Conservation (phyloP, 768 basidiomycete species). For the Termitomyces sp. region DNA sequence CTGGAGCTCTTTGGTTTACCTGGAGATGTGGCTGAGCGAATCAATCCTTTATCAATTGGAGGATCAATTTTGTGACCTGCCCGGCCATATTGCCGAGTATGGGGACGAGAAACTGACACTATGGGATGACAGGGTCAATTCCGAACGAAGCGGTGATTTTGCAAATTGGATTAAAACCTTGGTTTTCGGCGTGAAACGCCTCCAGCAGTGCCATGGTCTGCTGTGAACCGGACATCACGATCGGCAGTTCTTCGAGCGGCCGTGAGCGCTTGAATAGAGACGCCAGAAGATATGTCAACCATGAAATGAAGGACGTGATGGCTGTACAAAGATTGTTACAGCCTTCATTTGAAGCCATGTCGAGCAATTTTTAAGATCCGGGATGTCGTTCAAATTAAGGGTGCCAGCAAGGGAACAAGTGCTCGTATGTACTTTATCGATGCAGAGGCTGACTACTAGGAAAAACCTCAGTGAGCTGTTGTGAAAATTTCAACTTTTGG, state of each 20-base stretch:
- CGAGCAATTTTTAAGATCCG: neutral
- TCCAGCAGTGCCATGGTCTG: conserved; percentile 9
- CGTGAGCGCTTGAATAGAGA: conserved; percentile 1
- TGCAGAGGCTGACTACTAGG: conserved; percentile 4
- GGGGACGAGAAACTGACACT: neutral
- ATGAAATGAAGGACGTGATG: conserved; percentile 11
- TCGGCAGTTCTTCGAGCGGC: conserved; percentile 8
- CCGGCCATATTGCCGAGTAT: neutral
- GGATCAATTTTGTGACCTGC: neutral
- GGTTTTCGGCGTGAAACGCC: conserved; percentile 1
- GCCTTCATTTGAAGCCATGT: conserved; percentile 6
- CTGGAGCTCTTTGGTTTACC: neutral
- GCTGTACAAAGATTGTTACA: conserved; percentile 1
- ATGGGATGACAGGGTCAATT: neutral
- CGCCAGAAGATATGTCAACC: conserved; percentile 4
- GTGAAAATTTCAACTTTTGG: neutral
- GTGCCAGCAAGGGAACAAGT: neutral
- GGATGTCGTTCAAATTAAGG: neutral
- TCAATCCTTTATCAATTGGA: neutral
- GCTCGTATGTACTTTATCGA: neutral
- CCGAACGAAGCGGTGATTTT: neutral
- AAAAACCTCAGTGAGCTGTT: too few relatives aligned
- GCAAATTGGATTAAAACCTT: neutral
- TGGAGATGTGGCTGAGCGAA: neutral
- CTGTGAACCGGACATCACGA: conserved; percentile 5